Conservation (phyloP, 148 eudicot species). For the Rhododendron williamsianum region DNA sequence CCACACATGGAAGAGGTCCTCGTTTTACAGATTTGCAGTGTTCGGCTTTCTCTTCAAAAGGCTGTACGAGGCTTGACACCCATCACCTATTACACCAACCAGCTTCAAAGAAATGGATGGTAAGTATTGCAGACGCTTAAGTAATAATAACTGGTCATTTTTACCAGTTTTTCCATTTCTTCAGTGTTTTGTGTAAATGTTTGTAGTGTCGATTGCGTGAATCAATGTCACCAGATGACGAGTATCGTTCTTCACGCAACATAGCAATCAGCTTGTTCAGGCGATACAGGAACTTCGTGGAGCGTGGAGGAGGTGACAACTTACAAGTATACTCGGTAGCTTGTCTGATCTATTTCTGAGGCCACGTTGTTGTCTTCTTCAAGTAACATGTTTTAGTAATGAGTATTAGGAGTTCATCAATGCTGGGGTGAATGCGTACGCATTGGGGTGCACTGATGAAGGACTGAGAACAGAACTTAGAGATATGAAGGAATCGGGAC, state of each 20-base stretch:
- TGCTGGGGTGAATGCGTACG: constrained; percentile 96
- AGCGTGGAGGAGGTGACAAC: constrained; percentile 93
- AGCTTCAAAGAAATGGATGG: constrained; percentile 68
- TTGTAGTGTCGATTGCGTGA: constrained; percentile 65
- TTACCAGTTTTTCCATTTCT: background rate
- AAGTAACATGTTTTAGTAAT: constrained; percentile 17
- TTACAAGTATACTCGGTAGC: constrained; percentile 44
- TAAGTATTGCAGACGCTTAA: constrained; percentile 14
- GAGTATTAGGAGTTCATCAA: constrained; percentile 69
- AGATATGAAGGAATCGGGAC: constrained; percentile 64
- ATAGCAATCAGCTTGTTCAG: constrained; percentile 85
- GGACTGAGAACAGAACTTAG: constrained; percentile 73
- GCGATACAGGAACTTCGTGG: constrained; percentile 70
- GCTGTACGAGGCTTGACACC: constrained; percentile 30
- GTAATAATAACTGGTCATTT: background rate
- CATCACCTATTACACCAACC: constrained; percentile 36
- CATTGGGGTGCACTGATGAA: constrained; percentile 89
- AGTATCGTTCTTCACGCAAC: constrained; percentile 88
- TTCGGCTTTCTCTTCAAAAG: constrained; percentile 39
- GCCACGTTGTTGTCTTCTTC: background rate
- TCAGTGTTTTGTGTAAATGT: background rate
- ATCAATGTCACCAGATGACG: constrained; percentile 65
- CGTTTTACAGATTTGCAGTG: constrained; percentile 29
- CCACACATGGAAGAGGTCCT: constrained; percentile 24
- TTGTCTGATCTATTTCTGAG: background rate